phyloP scores from a whole-genome alignment of 2,329 filamentous ascomycete species.

The Grosmannia huntii region DNA sequence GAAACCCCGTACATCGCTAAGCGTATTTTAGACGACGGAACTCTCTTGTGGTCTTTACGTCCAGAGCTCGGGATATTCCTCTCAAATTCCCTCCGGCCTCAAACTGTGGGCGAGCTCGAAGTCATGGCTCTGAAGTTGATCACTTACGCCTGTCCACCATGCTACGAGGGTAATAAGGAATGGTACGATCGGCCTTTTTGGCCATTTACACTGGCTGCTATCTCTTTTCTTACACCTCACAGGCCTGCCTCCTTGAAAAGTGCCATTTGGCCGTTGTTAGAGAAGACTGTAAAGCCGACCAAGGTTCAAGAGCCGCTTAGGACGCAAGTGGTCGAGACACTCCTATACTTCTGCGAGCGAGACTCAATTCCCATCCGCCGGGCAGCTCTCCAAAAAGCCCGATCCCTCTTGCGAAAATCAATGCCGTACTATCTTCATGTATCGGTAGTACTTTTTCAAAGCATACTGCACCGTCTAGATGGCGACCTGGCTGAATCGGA shows the following conservation, averaged over 20 bases:
- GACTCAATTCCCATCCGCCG: not conserved
- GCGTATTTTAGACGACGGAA: not conserved
- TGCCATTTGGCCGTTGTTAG: not conserved
- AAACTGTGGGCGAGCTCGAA: not conserved
- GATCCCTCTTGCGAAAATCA: not conserved
- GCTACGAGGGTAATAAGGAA: slow-evolving; percentile 1
- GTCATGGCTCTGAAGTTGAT: not conserved
- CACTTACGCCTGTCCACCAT: slow-evolving; percentile 2
- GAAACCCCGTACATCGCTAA: not conserved
- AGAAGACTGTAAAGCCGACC: not conserved
- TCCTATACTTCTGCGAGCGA: slow-evolving; percentile 2
- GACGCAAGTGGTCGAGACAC: not conserved
- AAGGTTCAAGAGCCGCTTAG: not conserved
- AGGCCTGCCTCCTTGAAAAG: not conserved
- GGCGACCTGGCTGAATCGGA: not conserved
- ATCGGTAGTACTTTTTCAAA: slow-evolving; percentile 2
- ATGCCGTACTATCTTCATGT: slow-evolving; percentile 6
- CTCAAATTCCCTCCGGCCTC: not conserved
- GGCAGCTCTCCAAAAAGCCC: not conserved
- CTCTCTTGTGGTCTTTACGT: not conserved
- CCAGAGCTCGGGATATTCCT: not conserved
- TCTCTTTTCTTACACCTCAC: not conserved
- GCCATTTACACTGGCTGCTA: not conserved
- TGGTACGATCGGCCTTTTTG: not conserved
- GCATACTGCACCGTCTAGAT: not conserved